phyloP scores from a whole-genome alignment of 2,329 filamentous ascomycete genomes.

The Xylariaceae sp. region DNA sequence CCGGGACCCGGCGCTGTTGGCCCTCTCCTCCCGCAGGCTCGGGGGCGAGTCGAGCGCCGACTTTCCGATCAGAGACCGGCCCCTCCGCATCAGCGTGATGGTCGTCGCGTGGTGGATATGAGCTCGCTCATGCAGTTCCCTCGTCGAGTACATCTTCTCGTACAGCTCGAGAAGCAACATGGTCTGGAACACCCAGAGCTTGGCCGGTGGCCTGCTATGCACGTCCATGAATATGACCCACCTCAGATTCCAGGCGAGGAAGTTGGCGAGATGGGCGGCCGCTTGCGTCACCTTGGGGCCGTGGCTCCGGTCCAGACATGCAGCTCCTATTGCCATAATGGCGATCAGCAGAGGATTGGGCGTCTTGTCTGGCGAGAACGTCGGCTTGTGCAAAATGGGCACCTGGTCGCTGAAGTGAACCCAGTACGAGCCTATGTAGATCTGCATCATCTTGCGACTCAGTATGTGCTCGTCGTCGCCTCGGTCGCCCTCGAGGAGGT shows the following conservation, averaged over 20 bases:
- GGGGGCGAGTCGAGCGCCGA: constrained; percentile 80
- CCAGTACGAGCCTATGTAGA: constrained; percentile 92
- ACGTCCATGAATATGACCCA: constrained; percentile 94
- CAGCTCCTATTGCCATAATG: constrained; percentile 89
- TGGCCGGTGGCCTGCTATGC: constrained; percentile 85
- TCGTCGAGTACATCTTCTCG: constrained; percentile 96
- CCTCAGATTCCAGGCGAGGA: constrained; percentile 85
- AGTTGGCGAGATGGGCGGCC: constrained; percentile 80
- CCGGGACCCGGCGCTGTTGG: constrained; percentile 45
- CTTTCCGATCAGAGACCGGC: constrained; percentile 82
- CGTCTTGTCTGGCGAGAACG: constrained; percentile 82
- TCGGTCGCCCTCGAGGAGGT: constrained; percentile 72
- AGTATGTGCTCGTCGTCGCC: constrained; percentile 61
- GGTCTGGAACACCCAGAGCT: constrained; percentile 93
- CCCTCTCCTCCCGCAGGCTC: constrained; percentile 57
- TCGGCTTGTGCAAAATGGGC: constrained; percentile 90
- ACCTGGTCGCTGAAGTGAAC: constrained; percentile 89
- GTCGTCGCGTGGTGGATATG: constrained; percentile 97
- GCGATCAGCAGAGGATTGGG: constrained; percentile 78
- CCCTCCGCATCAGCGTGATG: constrained; percentile 88
- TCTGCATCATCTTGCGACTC: constrained; percentile 91
- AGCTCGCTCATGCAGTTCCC: constrained; percentile 84
- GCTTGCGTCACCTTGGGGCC: constrained; percentile 66
- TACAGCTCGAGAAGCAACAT: constrained; percentile 85
- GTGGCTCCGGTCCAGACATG: constrained; percentile 79